A percentile compares a stretch with the other conserved stretches of the same genome.
Evolutionary conservation across 192 early-diverging fungal genomes (phyloP).

Genomic region (Coemansia furcata): DNA sequence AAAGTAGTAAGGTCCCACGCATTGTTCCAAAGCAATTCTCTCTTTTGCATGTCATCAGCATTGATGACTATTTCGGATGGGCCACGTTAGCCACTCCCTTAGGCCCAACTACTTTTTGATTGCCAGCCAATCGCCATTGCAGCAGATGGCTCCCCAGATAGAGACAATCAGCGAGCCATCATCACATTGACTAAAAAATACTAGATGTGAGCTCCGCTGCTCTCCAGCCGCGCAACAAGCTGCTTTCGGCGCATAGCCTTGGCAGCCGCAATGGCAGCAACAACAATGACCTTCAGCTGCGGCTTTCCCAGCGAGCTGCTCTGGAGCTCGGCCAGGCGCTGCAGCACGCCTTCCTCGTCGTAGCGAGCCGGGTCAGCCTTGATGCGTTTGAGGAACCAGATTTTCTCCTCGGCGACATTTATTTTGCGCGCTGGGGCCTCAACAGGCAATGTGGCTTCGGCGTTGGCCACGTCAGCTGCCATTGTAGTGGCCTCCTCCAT

Average conservation of each 20-base stretch:
- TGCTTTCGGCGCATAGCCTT: constrained; percentile 53
- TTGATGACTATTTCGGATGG: background rate
- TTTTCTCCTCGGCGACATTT: constrained; percentile 42
- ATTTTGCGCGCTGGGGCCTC: constrained; percentile 14
- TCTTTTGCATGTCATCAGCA: background rate
- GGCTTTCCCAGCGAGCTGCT: constrained; percentile 21
- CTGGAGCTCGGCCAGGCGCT: constrained; percentile 38
- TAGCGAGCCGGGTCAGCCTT: constrained; percentile 53
- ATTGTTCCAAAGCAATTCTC: background rate
- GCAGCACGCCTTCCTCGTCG: constrained; percentile 39
- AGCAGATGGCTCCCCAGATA: constrained; percentile 2
- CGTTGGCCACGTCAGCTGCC: background rate
- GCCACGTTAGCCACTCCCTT: background rate
- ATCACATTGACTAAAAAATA: background rate
- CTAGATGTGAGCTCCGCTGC: constrained; percentile 3
- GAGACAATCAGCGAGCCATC: constrained; percentile 3
- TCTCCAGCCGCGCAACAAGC: constrained; percentile 33
- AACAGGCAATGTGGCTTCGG: background rate
- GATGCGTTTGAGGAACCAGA: constrained; percentile 48
- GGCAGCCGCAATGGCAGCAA: constrained; percentile 27
- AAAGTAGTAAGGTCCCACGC: background rate
- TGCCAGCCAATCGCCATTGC: constrained; percentile 3
- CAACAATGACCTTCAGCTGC: constrained; percentile 48
- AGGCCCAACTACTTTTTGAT: background rate
- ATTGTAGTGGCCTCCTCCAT: background rate